Evolutionary conservation across 2,329 filamentous ascomycete species (phyloP), one percentile per base, ranked within the genome.

Genomic region (Microsporum canis): DNA sequence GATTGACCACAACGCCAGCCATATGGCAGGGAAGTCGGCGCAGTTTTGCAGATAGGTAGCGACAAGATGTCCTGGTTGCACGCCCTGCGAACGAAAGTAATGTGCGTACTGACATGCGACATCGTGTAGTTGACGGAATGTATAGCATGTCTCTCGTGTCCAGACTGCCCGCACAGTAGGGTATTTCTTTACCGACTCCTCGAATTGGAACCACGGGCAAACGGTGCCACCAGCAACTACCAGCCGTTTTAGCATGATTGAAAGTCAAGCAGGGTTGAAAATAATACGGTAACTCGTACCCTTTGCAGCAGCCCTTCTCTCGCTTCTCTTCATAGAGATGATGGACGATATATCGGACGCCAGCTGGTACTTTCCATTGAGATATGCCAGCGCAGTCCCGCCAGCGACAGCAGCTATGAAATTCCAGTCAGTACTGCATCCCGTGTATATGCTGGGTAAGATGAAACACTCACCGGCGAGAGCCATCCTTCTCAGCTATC

Each of bases 321-420:
- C 72, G 7, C 75, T 73, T n/a, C 41, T 38, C 27, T 53, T 57
- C 7, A 45, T 39, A n/a, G 34, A 55, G 47, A 27, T 41, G 14
- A 61, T 57, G 38, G 34, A 12, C 12, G 49, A 61, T 14, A 87
- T 64, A 70, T 91, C 88, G 67, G 87, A 83, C 47, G 73, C 71
- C 57, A 91, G 69, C 69, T 88, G 83, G 66, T 82, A 85, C 75
- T 87, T 89, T 60, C 84, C 88, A 68, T 91, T 82, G 51, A 88
- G 74, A 66, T 89, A 88, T 12, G 80, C 78, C 45, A 81, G 80
- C 10, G 76, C 74, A 8, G 76, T 76, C 38, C 71, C 69, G n/a
- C 66, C 67, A 12, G 70, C 71, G 17, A 68, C 67, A 14, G 66
- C 64, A 49, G 68, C 68, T 49, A 66, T 31, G 14, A n/a, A 10